phyloP scores from a whole-genome alignment of 495 filamentous ascomycete genomes.

The Aspergillus panamensis region DNA sequence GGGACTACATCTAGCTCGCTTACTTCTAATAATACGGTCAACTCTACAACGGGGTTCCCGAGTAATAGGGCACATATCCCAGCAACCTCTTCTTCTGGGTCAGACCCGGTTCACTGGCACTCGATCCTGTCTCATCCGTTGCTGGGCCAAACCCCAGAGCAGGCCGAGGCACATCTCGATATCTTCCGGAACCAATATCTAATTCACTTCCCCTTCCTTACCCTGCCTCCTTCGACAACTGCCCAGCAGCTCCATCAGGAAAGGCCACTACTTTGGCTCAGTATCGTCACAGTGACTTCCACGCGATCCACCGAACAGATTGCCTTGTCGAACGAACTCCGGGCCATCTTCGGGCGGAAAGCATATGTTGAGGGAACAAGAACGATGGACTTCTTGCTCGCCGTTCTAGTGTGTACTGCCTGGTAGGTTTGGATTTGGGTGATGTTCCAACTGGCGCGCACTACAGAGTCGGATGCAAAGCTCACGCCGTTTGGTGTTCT shows the following conservation, averaged over 20 bases:
- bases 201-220: background rate
- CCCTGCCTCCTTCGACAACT: background rate
- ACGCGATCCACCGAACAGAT: conserved; percentile 3
- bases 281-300: conserved; percentile 9
- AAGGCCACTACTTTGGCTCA: conserved; percentile 10
- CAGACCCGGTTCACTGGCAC: background rate
- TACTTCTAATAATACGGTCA: background rate
- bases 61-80: background rate
- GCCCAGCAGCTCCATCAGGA: conserved; percentile 5
- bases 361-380: conserved; percentile 4
- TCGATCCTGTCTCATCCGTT: background rate
- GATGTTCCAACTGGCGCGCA: background rate
- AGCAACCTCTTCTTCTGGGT: background rate
- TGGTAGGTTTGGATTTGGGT: background rate
- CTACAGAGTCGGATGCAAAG: background rate
- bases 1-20: background rate
- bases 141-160: background rate
- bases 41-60: background rate
- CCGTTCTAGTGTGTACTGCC: conserved; percentile 4
- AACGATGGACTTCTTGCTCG: conserved; percentile 8
- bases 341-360: background rate
- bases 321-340: background rate
- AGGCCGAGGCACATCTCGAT: background rate
- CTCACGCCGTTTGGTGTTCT: background rate
- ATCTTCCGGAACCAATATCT: background rate